These are phyloP conservation scores for Serendipita indica DNA, from an alignment of 768 basidiomycete species.

Conservation along the genomic window DNA sequence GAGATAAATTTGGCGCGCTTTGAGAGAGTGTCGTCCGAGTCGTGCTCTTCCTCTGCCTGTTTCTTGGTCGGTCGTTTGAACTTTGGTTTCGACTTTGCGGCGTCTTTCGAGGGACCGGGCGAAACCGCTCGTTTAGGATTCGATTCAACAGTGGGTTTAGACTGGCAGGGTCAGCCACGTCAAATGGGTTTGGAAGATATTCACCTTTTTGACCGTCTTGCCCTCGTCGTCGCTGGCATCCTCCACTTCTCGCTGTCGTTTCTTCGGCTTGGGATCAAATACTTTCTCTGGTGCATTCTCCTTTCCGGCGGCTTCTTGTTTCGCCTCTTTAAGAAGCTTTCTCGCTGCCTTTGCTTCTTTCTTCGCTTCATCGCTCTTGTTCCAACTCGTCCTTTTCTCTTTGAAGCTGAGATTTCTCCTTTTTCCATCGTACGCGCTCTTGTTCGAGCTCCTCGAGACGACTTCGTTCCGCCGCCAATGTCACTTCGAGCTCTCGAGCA, in stretches of 20 bases:
- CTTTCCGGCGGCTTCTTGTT: background rate
- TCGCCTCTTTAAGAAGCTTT: background rate
- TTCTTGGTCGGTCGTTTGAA: background rate
- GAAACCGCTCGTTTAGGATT: no score
- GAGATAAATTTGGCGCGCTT: constrained; percentile 5
- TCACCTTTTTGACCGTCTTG: background rate
- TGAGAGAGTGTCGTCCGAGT: background rate
- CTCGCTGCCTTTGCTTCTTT: background rate
- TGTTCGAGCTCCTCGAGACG: background rate
- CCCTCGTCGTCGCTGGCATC: background rate
- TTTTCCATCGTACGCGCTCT: background rate
- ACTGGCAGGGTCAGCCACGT: background rate
- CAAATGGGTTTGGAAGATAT: background rate
- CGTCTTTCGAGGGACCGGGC: background rate
- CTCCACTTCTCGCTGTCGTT: background rate
- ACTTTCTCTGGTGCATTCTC: background rate
- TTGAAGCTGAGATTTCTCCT: background rate
- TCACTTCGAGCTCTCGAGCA: background rate
- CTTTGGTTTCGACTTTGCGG: background rate
- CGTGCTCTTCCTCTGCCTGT: background rate
- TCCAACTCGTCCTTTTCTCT: background rate
- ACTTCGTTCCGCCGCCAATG: background rate
- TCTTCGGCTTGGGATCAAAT: background rate
- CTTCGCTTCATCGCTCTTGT: background rate
- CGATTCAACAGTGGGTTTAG: no score